phyloP scores from a whole-genome alignment of 2,329 filamentous ascomycete genomes.

The Fusarium sp. region DNA sequence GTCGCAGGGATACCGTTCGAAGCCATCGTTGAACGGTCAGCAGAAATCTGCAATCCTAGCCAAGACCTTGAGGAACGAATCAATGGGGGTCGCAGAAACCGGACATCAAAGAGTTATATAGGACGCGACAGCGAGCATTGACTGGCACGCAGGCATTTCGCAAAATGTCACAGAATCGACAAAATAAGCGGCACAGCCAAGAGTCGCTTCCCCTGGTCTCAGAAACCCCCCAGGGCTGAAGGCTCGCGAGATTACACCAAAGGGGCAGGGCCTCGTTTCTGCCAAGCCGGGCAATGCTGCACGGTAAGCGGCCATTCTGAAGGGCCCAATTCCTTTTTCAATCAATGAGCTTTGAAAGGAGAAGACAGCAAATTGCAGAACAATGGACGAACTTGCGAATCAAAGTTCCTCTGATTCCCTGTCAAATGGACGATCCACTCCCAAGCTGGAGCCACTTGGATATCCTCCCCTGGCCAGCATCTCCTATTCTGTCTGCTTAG shows the following conservation, averaged over 20 bases:
- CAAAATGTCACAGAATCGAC: neutral
- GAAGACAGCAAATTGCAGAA: neutral
- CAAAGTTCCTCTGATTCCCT: neutral
- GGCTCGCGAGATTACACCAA: conserved; percentile 15
- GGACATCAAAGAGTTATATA: neutral
- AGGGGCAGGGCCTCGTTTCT: neutral
- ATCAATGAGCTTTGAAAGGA: neutral
- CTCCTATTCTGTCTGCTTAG: neutral
- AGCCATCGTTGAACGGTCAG: conserved; percentile 4
- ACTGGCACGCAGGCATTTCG: neutral
- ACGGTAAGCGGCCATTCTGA: neutral
- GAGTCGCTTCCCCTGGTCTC: conserved; percentile 29
- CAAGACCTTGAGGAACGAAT: neutral
- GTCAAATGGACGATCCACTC: conserved; percentile 6
- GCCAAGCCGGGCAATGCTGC: neutral
- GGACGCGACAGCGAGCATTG: neutral
- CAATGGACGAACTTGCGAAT: neutral
- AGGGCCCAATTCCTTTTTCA: neutral
- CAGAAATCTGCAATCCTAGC: neutral
- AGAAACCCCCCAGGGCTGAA: conserved; percentile 23
- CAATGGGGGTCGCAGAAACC: neutral
- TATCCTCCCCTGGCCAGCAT: neutral
- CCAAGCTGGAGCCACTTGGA: neutral
- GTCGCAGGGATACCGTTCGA: conserved; percentile 8
- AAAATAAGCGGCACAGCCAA: conserved; percentile 37